Base-by-base conservation (phyloP, 73 alveolate species). In the Paramecium caudatum region DNA sequence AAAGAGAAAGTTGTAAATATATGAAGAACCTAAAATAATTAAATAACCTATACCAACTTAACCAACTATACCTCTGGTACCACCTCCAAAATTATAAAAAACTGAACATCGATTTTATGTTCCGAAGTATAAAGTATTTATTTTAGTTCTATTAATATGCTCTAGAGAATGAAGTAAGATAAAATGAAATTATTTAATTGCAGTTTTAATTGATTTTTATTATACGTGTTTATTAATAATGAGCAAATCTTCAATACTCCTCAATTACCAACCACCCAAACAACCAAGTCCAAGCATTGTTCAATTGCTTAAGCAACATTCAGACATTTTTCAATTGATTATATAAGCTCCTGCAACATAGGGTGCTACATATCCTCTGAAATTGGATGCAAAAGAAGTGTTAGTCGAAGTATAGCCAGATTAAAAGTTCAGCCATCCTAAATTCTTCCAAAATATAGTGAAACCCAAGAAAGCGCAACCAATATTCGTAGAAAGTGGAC, bases 401-500 rank as follows among this genome's bases (percentile, higher is more conserved):
- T 47, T 74, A 4, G 17, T 74, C 0, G 88, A 74, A 39, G 47
- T 74, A 9, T 25, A 30, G 15, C 88, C 88, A 8, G 88, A 74
- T 27, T 27, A 74, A 74, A 19, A 74, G 43, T 30, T 30, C 19
- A 39, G 17, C 6, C 65, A 74, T 43, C 88, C 88, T 4, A 19
- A 74, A 65, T n/a, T 32, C 30, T 65, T 12, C 55, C 39, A 65
- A 33, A 74, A 45, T 45, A 74, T 19, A 19, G 15, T 37, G 15
- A 74, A 39, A 27, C 43, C 1, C 13, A 74, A 36, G 21, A 41
- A 74, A 74, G 19, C 21, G 13, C 68, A 0, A 74, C 17, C 62
- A 16, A 74, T 74, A 21, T 74, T 74, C 32, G 62, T 41, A 3
- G 69, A 74, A 74, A 74, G 88, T 23, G 88, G 88, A 74, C 47